Evolutionary conservation across 306 rosid genomes (phyloP).

Genomic region (Pterocarpus macrocarpus): DNA sequence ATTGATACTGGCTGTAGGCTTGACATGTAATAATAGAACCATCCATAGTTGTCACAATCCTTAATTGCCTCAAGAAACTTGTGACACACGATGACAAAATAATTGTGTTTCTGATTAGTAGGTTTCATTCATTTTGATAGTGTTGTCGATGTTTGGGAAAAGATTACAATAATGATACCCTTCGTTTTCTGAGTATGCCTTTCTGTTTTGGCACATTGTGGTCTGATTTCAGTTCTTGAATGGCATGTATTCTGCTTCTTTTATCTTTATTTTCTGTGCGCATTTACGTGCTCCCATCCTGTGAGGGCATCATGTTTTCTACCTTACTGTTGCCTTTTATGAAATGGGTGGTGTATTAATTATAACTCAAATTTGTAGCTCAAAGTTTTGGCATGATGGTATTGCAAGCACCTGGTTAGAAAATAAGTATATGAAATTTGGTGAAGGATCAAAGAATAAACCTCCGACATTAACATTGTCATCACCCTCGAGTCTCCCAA

Average conservation of each 20-base stretch:
- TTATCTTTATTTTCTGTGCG: not conserved
- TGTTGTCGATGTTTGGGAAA: not conserved
- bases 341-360: not conserved
- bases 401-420: too few species aligned
- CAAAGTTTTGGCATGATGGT: too few species aligned
- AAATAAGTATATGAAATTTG: too few species aligned
- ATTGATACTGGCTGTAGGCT: conserved; percentile 39
- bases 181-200: not conserved
- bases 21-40: conserved; percentile 35
- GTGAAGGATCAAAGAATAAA: too few species aligned
- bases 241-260: not conserved
- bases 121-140: conserved; percentile 13
- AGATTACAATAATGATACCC: not conserved
- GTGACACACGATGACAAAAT: not conserved
- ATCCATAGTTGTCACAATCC: conserved; percentile 20
- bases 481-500: too few species aligned
- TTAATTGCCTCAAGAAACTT: conserved; percentile 9
- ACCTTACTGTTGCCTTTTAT: not conserved
- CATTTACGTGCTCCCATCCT: not conserved
- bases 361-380: too few species aligned
- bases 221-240: not conserved
- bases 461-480: too few species aligned
- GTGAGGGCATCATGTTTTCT: not conserved
- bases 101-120: not conserved
- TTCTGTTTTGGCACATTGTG: not conserved